Percentiles rank a stretch among this genome's conserved stretches.
Conservation (phyloP, 768 basidiomycete species). For the Trichaptum fuscoviolaceum region DNA sequence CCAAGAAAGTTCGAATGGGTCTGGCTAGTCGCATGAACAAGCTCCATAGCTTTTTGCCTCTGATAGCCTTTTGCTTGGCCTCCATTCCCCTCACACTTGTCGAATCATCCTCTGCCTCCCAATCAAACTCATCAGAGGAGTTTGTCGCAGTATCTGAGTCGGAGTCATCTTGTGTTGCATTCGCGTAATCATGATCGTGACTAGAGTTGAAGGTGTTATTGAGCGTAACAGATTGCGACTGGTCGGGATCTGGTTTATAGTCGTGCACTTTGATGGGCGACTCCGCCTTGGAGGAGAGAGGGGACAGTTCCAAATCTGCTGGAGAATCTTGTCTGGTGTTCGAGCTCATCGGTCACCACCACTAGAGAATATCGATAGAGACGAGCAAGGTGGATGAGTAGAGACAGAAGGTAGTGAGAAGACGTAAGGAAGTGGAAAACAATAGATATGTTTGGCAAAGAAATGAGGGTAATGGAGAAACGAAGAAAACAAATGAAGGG, state of each 20-base stretch:
- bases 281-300: not conserved
- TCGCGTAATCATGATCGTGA: not conserved
- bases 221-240: not conserved
- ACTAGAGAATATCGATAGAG: too few species aligned
- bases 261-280: not conserved
- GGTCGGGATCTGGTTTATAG: not conserved
- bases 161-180: not conserved
- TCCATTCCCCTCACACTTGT: slow-evolving; percentile 21
- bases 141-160: slow-evolving; percentile 35
- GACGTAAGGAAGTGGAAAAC: not conserved
- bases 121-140: slow-evolving; percentile 67
- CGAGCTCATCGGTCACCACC: not conserved
- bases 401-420: not conserved
- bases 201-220: not conserved
- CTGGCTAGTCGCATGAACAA: slow-evolving; percentile 63
- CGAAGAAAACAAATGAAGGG: not conserved
- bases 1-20: slow-evolving; percentile 50
- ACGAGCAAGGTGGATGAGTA: not conserved
- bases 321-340: not conserved
- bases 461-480: not conserved
- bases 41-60: slow-evolving; percentile 58
- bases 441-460: not conserved
- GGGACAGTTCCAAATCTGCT: not conserved
- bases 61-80: slow-evolving; percentile 42
- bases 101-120: slow-evolving; percentile 58